phyloP scores from a whole-genome alignment of 148 eudicot genomes.

The Oxyria digyna region DNA sequence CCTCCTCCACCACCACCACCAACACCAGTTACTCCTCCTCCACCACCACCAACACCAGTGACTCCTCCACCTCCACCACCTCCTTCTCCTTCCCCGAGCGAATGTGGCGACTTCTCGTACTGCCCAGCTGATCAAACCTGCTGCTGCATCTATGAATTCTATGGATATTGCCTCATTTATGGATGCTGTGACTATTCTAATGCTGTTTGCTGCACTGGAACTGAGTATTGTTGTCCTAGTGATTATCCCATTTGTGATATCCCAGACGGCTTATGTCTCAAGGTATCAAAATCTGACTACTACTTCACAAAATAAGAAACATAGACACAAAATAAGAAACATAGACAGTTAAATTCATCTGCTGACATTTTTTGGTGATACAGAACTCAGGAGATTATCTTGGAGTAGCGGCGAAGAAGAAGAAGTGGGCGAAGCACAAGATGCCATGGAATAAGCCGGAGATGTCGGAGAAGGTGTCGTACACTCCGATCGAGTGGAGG shows the following conservation, averaged over 20 bases:
- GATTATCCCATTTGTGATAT: conserved; percentile 59
- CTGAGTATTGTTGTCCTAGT: conserved; percentile 49
- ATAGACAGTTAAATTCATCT: too few relatives aligned
- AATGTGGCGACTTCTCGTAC: conserved; percentile 49
- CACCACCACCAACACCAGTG: conserved; percentile 29
- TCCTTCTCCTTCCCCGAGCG: conserved; percentile 38
- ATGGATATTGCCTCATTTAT: conserved; percentile 31
- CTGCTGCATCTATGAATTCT: conserved; percentile 40
- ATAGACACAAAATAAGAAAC: too few relatives aligned
- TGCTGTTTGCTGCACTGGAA: conserved; percentile 55
- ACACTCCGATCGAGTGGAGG: conserved; percentile 35
- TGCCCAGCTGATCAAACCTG: conserved; percentile 46
- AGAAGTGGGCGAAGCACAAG: conserved; percentile 41
- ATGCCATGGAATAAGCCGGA: conserved; percentile 41
- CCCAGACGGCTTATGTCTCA: conserved; percentile 36
- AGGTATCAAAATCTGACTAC: too few relatives aligned
- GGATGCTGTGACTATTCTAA: conserved; percentile 52
- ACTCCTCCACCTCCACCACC: conserved; percentile 32
- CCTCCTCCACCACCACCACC: conserved; percentile 25
- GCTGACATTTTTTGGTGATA: background rate
- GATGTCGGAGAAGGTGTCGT: conserved; percentile 14
- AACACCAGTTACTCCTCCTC: conserved; percentile 20
- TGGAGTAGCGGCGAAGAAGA: conserved; percentile 47
- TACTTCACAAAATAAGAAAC: too few relatives aligned
- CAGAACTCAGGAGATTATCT: conserved; percentile 34